Evolutionary conservation across 2,329 filamentous ascomycete genomes (phyloP).

Genomic region (Pseudogymnoascus sp.): DNA sequence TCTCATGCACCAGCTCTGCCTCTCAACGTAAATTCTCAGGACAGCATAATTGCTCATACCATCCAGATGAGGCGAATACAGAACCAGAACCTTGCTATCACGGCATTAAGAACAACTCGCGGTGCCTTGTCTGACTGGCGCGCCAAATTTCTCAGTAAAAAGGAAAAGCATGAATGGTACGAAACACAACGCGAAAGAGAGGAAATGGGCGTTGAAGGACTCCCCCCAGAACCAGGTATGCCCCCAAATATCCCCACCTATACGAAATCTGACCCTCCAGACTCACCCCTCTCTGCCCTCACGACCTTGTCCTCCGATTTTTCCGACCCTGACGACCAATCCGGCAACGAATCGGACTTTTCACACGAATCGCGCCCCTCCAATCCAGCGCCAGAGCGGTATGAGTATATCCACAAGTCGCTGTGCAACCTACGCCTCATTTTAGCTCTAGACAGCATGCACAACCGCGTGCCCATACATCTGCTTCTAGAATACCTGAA

Average conservation of each 20-base stretch:
- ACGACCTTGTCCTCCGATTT: background rate
- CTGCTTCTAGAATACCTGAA: background rate
- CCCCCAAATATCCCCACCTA: background rate
- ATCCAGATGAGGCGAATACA: background rate
- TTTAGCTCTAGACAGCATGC: background rate
- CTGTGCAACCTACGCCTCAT: background rate
- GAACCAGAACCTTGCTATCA: background rate
- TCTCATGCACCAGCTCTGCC: background rate
- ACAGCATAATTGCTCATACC: background rate
- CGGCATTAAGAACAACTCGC: background rate
- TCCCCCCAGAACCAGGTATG: background rate
- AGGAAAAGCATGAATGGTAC: slow-evolving; percentile 1
- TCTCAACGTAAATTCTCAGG: background rate
- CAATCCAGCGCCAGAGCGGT: background rate
- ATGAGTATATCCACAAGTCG: background rate
- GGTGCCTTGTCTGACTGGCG: background rate
- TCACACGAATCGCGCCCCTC: background rate
- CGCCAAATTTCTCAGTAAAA: background rate
- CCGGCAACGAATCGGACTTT: background rate
- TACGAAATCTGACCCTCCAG: background rate
- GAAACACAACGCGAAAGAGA: background rate
- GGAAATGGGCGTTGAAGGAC: background rate
- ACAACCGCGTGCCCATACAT: slow-evolving; percentile 3
- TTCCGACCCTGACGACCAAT: background rate
- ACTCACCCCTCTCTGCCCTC: background rate